phyloP scores from a whole-genome alignment of 129 eudicot species.

The Cynara cardunculus region DNA sequence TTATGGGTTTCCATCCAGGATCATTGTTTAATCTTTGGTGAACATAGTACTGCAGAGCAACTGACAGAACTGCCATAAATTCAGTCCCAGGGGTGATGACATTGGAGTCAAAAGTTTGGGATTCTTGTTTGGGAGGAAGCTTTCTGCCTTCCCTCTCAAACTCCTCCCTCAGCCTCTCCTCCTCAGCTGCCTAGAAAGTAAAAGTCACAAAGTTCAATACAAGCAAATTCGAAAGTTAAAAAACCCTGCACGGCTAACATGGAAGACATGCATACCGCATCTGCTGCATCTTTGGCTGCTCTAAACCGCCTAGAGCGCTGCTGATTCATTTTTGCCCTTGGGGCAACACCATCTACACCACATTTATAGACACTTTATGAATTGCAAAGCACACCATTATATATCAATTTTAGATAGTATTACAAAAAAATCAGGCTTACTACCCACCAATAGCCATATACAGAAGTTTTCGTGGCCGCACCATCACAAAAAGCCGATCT shows the following conservation, averaged over 20 bases:
- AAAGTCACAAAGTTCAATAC: conserved; percentile 2
- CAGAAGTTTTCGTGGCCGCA: conserved; percentile 59
- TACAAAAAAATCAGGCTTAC: not conserved
- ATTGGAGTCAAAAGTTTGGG: conserved; percentile 90
- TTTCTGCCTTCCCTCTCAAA: conserved; percentile 96
- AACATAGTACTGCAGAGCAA: conserved; percentile 88
- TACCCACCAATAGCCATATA: conserved; percentile 61
- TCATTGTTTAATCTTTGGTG: conserved; percentile 91
- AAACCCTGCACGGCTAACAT: conserved; percentile 3
- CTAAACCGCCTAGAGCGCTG: conserved; percentile 98
- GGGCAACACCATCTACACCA: conserved; percentile 95
- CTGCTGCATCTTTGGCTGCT: conserved; percentile 98
- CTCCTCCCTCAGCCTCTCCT: conserved; percentile 82
- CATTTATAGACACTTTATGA: conserved; percentile 7
- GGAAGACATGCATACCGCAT: conserved; percentile 56
- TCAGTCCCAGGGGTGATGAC: conserved; percentile 97
- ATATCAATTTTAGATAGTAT: not conserved
- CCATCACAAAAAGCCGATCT: conserved; percentile 52
- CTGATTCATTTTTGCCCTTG: conserved; percentile 99
- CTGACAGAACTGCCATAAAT: conserved; percentile 84
- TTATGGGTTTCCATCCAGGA: conserved; percentile 91
- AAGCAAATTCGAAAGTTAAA: not conserved
- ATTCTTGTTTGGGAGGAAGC: conserved; percentile 88
- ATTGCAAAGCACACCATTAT: not conserved
- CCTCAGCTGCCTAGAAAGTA: conserved; percentile 88